Base-by-base conservation (phyloP, 345 rosid species). In the Moricandia arvensis region DNA sequence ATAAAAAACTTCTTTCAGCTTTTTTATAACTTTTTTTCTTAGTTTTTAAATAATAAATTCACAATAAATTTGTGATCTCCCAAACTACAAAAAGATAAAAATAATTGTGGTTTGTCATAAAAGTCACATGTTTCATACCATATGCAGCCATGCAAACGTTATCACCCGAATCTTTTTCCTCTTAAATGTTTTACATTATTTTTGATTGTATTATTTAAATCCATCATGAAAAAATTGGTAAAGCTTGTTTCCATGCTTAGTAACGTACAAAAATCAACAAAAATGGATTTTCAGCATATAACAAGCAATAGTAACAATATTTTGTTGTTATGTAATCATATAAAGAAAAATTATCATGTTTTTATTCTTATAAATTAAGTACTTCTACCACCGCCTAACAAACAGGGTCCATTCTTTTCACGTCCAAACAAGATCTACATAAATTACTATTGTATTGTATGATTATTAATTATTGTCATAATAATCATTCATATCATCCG, bases 351-450 rank as follows among this genome's bases (percentile, higher is more conserved):
- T 8, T 0, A 17, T 66, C 13, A 49, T 45, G 72, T 35, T 57
- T 59, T 37, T 26, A 15, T 66, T 12, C 59, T 35, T 58, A 21
- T 0, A 21, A 21, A 21, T n/a, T n/a, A n/a, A n/a, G n/a, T n/a
- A n/a, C n/a, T n/a, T n/a, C n/a, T n/a, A n/a, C n/a, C n/a, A n/a
- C n/a, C n/a, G 24, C 81, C 75, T 61, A 79, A 73, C 75, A 73
- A 62, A 79, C n/a, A 79, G 78, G 78, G 78, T 79, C 81, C 81
- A 73, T 62, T 15, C 69, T 67, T n/a, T 67, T 66, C 65, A 78
- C 73, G 77, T 62, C 75, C 74, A 68, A 73, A 79, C 81, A 73
- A 79, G 78, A 68, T 79, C 78, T 68, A 78, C 70, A 72, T 59
- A 24, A n/a, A n/a, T n/a, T n/a, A n/a, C n/a, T n/a, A n/a, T n/a